Percentiles rank a stretch among this genome's conserved stretches.
These are phyloP conservation scores for Fraxinus excelsior DNA, from an alignment of 257 asterid species.

Conservation along the genomic window DNA sequence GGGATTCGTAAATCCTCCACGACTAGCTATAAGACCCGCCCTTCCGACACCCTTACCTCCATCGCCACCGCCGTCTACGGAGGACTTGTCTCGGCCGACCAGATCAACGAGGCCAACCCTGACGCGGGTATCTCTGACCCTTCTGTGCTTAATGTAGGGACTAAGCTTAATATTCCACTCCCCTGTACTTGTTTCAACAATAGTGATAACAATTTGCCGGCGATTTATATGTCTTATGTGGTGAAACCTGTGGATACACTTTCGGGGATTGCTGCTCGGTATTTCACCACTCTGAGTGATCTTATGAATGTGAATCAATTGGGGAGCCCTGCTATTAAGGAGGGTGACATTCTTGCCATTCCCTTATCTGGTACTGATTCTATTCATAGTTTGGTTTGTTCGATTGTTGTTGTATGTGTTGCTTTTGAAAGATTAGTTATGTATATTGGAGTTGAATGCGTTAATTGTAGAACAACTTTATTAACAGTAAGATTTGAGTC, in stretches of 20 bases:
- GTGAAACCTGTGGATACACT: slow-evolving; percentile 69
- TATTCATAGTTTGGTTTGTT: background rate
- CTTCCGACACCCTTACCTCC: slow-evolving; percentile 72
- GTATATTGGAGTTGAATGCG: background rate
- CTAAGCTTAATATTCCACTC: slow-evolving; percentile 63
- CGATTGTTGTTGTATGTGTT: background rate
- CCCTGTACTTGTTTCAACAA: slow-evolving; percentile 95
- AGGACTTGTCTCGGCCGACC: slow-evolving; percentile 84
- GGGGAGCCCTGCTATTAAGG: slow-evolving; percentile 62
- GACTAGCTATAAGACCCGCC: slow-evolving; percentile 70
- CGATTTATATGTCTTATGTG: slow-evolving; percentile 83
- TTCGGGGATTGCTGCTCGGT: slow-evolving; percentile 67
- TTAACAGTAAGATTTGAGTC: background rate
- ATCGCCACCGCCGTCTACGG: slow-evolving; percentile 67
- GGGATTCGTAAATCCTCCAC: slow-evolving; percentile 79
- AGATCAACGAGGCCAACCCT: slow-evolving; percentile 78
- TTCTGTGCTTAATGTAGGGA: slow-evolving; percentile 60
- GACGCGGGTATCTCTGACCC: slow-evolving; percentile 71
- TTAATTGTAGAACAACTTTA: background rate
- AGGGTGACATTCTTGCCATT: slow-evolving; percentile 87
- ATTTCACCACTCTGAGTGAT: slow-evolving; percentile 76
- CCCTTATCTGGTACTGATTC: slow-evolving; percentile 71
- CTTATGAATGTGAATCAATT: slow-evolving; percentile 82
- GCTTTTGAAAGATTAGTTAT: background rate
- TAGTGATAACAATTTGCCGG: slow-evolving; percentile 77